Conservation (phyloP, 2,329 filamentous ascomycete species). For the Trichoderma guizhouense region DNA sequence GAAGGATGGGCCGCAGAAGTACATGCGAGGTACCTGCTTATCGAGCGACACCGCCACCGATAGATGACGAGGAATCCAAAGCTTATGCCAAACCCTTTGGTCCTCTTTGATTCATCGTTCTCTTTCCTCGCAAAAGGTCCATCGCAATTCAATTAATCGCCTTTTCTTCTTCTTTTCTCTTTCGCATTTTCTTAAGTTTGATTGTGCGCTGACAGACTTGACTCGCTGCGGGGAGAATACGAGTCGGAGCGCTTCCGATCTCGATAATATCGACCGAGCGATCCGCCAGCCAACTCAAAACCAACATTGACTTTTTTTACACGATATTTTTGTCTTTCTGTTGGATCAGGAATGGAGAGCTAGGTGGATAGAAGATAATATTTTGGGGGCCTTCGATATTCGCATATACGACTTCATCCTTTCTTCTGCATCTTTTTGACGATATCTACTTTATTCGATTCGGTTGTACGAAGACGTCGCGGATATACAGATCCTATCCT, state of each 20-base stretch:
- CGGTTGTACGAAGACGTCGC: not conserved
- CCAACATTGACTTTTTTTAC: not conserved
- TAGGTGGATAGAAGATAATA: not conserved
- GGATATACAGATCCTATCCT: not conserved
- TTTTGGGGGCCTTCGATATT: not conserved
- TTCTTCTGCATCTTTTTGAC: not conserved
- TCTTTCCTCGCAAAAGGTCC: not conserved
- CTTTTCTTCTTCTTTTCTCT: not conserved
- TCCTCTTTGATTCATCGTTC: not conserved
- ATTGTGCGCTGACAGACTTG: not conserved
- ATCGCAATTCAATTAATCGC: not conserved
- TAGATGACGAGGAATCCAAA: not conserved
- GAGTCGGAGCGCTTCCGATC: not conserved
- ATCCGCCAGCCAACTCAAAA: not conserved
- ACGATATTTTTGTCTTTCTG: not conserved
- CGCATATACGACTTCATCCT: not conserved
- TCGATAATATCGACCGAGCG: slow-evolving; percentile 9
- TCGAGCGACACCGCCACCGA: slow-evolving; percentile 5
- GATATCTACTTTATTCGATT: not conserved
- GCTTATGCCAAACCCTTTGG: not conserved
- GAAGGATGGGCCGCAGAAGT: not conserved
- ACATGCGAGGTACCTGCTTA: not conserved
- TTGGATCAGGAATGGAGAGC: slow-evolving; percentile 12
- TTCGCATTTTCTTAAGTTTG: not conserved
- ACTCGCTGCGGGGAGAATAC: not conserved